Evolutionary conservation across 768 basidiomycete genomes (phyloP).

Genomic region (Mycena capillaripes): DNA sequence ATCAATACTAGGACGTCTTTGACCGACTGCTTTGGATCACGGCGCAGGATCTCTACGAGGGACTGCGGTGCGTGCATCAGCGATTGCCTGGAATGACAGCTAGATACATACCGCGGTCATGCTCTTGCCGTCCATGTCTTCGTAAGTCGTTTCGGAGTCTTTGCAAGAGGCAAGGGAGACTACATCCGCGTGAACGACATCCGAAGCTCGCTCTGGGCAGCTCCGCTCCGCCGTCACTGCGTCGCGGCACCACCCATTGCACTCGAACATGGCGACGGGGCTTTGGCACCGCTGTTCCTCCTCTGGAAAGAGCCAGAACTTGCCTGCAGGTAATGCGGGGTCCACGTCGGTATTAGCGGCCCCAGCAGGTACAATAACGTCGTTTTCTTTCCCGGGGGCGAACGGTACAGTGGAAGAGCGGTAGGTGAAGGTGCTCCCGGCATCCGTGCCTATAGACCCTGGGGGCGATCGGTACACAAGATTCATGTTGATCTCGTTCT

Average conservation of each 20-base stretch:
- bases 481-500: conserved; percentile 20
- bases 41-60: conserved; percentile 3
- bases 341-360: neutral
- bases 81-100: neutral
- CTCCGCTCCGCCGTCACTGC: neutral
- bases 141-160: neutral
- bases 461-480: neutral
- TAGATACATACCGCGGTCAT: conserved; percentile 13
- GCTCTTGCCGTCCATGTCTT: conserved; percentile 4
- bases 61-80: neutral
- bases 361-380: neutral
- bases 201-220: too few relatives aligned
- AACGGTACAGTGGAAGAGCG: conserved; percentile 1
- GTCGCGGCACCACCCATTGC: conserved; percentile 6
- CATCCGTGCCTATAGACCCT: too few relatives aligned
- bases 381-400: neutral
- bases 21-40: conserved; percentile 1
- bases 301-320: conserved; percentile 10
- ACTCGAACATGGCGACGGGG: neutral
- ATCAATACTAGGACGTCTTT: neutral
- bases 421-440: conserved; percentile 3
- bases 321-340: neutral
- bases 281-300: neutral
- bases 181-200: conserved; percentile 3
- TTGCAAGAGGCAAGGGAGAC: conserved; percentile 9